Conservation (phyloP, 2,329 filamentous ascomycete species). For the Aureobasidium sp. region DNA sequence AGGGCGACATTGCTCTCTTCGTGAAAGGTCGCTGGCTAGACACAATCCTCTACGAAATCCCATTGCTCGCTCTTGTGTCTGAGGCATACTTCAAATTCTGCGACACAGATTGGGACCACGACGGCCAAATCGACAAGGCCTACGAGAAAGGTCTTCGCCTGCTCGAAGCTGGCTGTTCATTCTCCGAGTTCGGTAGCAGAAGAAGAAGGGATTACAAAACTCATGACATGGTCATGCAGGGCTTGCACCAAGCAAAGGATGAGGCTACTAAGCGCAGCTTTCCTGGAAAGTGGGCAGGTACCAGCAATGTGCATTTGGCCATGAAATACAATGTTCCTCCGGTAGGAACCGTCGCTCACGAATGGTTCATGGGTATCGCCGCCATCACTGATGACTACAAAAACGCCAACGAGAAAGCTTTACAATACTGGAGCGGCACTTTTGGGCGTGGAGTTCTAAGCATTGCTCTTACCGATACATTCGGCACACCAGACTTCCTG, state of each 20-base stretch:
- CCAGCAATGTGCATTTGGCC: slow-evolving; percentile 94
- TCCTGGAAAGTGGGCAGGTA: slow-evolving; percentile 71
- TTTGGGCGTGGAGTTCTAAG: slow-evolving; percentile 76
- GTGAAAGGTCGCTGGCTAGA: slow-evolving; percentile 84
- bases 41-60: slow-evolving; percentile 97
- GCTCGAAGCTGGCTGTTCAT: slow-evolving; percentile 73
- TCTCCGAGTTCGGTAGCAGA: slow-evolving; percentile 91
- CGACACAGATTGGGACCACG: slow-evolving; percentile 85
- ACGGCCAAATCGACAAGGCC: slow-evolving; percentile 78
- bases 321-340: slow-evolving; percentile 84
- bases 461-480: slow-evolving; percentile 92
- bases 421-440: slow-evolving; percentile 83
- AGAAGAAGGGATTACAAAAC: slow-evolving; percentile 89
- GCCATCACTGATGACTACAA: slow-evolving; percentile 83
- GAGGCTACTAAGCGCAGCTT: slow-evolving; percentile 50
- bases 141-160: slow-evolving; percentile 72
- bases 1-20: slow-evolving; percentile 68
- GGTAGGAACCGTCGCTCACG: slow-evolving; percentile 86
- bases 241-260: slow-evolving; percentile 72
- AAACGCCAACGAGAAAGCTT: slow-evolving; percentile 72
- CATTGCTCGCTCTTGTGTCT: slow-evolving; percentile 81
- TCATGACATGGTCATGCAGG: slow-evolving; percentile 83
- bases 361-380: slow-evolving; percentile 99
- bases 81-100: slow-evolving; percentile 98
- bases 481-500: slow-evolving; percentile 85